These are phyloP conservation scores for Lyophyllum atratum DNA, from an alignment of 768 basidiomycete species.

Conservation along the genomic window DNA sequence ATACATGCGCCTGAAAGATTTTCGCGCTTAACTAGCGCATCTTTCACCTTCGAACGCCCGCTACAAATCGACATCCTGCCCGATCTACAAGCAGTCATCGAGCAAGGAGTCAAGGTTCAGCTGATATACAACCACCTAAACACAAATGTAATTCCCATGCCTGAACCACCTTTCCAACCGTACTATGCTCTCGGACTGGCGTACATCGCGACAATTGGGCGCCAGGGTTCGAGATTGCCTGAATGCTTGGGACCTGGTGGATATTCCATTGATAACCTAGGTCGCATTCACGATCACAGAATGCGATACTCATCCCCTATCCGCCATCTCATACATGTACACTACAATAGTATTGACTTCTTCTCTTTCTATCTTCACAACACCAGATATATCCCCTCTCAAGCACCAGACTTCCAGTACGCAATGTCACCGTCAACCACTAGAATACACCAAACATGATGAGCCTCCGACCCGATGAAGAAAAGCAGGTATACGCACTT, in stretches of 20 bases:
- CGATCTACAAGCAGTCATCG: not conserved
- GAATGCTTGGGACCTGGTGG: no score
- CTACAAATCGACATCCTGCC: not conserved
- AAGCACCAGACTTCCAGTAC: slow-evolving; percentile 84
- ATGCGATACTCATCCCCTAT: not conserved
- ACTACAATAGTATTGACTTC: not conserved
- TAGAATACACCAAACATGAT: slow-evolving; percentile 22
- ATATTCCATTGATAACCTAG: not conserved
- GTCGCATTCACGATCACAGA: not conserved
- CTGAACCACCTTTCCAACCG: not conserved
- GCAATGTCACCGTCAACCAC: slow-evolving; percentile 91
- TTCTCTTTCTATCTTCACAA: not conserved
- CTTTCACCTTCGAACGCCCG: not conserved
- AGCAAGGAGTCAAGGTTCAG: not conserved
- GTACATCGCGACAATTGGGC: not conserved
- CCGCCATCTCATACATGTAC: not conserved
- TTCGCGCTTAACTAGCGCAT: not conserved
- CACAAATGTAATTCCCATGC: not conserved
- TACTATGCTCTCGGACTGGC: not conserved
- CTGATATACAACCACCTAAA: not conserved
- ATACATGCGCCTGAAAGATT: not conserved
- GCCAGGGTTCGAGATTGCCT: not conserved
- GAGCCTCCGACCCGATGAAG: slow-evolving; percentile 9
- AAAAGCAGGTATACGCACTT: slow-evolving; percentile 50
- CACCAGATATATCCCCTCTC: not conserved